Percentiles rank a stretch among this genome's conserved stretches.
phyloP scores from a whole-genome alignment of 371 early-diverging fungal genomes.

The Thermomucor indicae-seudaticae region DNA sequence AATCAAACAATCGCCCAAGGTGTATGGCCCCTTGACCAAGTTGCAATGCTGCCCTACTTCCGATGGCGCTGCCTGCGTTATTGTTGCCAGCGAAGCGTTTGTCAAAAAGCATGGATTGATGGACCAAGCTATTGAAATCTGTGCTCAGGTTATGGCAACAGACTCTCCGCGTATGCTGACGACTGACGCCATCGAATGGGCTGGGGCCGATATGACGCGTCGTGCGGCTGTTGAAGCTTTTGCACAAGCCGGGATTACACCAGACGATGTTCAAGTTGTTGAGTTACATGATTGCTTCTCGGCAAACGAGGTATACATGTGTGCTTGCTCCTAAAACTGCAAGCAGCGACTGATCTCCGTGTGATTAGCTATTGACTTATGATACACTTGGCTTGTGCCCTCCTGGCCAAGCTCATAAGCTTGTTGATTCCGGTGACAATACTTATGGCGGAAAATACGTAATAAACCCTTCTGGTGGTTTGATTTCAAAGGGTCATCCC shows the following conservation, averaged over 20 bases:
- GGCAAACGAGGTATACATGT: slow-evolving; percentile 58
- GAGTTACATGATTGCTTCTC: slow-evolving; percentile 85
- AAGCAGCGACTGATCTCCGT: not conserved
- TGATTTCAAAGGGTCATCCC: slow-evolving; percentile 83
- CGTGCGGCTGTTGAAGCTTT: slow-evolving; percentile 61
- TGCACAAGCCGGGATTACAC: slow-evolving; percentile 54
- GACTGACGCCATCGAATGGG: slow-evolving; percentile 61
- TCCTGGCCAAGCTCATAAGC: slow-evolving; percentile 60
- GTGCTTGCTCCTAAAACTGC: not conserved
- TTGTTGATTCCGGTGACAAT: slow-evolving; percentile 55
- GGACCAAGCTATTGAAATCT: slow-evolving; percentile 71
- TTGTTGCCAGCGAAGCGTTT: slow-evolving; percentile 72
- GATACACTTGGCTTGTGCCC: slow-evolving; percentile 72
- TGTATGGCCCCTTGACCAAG: slow-evolving; percentile 74
- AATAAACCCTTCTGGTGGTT: slow-evolving; percentile 76
- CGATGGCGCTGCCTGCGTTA: slow-evolving; percentile 71
- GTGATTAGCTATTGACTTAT: slow-evolving; percentile 59
- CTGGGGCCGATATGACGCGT: slow-evolving; percentile 74
- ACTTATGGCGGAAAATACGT: slow-evolving; percentile 64
- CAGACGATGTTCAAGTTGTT: slow-evolving; percentile 65
- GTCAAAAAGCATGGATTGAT: slow-evolving; percentile 58
- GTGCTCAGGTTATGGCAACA: slow-evolving; percentile 70
- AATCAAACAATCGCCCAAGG: slow-evolving; percentile 57
- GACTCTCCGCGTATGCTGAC: slow-evolving; percentile 64
- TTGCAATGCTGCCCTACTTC: slow-evolving; percentile 82